These are phyloP conservation scores for Podospora didyma DNA, from an alignment of 495 filamentous ascomycete genomes.

Conservation along the genomic window DNA sequence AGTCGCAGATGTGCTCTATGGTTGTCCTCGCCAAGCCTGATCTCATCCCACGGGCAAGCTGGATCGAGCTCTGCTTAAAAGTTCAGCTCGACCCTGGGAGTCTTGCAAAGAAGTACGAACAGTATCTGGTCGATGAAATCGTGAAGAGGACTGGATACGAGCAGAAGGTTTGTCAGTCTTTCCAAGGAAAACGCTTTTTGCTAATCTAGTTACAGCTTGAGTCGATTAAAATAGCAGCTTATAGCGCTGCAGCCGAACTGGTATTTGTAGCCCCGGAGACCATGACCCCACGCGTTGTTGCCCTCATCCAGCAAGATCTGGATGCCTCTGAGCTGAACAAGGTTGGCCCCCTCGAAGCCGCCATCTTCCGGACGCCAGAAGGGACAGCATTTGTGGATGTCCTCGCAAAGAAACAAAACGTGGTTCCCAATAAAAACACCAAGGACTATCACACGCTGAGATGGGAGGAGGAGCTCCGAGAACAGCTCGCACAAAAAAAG, in stretches of 20 bases:
- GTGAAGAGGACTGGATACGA: constrained; percentile 41
- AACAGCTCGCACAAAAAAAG: constrained; percentile 86
- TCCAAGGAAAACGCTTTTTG: neutral
- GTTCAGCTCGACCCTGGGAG: constrained; percentile 77
- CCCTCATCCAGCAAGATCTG: constrained; percentile 68
- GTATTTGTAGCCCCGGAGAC: constrained; percentile 87
- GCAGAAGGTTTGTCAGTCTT: constrained; percentile 38
- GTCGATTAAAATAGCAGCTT: constrained; percentile 63
- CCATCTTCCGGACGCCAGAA: constrained; percentile 84
- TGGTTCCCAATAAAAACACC: constrained; percentile 69
- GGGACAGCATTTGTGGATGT: constrained; percentile 88
- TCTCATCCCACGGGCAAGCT: constrained; percentile 70
- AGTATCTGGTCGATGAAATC: constrained; percentile 45
- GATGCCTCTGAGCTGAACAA: constrained; percentile 58
- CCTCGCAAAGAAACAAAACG: constrained; percentile 69
- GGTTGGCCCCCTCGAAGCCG: constrained; percentile 80
- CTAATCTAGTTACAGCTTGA: constrained; percentile 30
- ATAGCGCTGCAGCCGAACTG: constrained; percentile 77
- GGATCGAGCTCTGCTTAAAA: constrained; percentile 83
- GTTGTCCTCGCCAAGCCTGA: constrained; percentile 75
- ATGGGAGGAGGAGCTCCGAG: constrained; percentile 92
- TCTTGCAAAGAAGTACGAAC: constrained; percentile 55
- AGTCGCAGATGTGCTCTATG: constrained; percentile 65
- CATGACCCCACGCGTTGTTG: constrained; percentile 71
- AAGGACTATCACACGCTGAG: constrained; percentile 95